Conservation (phyloP, 78 protist genomes). For the Dictyostelium capitatum region DNA sequence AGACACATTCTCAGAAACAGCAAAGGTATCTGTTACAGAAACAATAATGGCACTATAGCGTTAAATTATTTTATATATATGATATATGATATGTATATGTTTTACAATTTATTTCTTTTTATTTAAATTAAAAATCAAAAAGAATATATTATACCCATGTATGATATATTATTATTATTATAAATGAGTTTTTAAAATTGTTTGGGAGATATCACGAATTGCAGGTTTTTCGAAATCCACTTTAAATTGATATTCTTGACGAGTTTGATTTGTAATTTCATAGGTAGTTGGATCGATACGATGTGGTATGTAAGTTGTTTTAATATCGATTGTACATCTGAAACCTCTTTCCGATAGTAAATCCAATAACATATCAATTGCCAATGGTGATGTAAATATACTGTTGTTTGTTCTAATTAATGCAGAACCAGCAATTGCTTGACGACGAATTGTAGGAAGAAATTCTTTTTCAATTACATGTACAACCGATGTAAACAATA, state of each 20-base stretch:
- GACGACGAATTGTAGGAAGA: constrained; percentile 72
- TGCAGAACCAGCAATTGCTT: constrained; percentile 62
- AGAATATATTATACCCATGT: background rate
- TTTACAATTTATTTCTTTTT: background rate
- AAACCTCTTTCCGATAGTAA: constrained; percentile 87
- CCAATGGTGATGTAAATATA: constrained; percentile 22
- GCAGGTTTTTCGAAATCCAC: constrained; percentile 59
- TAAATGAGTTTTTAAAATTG: background rate
- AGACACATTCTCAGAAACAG: too few relatives aligned
- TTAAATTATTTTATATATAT: too few relatives aligned
- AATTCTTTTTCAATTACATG: constrained; percentile 66
- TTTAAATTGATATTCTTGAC: constrained; percentile 50
- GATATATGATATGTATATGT: too few relatives aligned
- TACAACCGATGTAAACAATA: constrained; percentile 44
- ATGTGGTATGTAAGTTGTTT: constrained; percentile 59
- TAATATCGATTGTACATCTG: constrained; percentile 53
- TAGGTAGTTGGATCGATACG: constrained; percentile 49
- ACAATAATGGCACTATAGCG: too few relatives aligned
- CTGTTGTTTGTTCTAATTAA: constrained; percentile 37
- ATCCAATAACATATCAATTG: constrained; percentile 79
- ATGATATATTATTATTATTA: background rate
- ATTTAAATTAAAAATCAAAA: background rate
- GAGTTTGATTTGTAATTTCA: constrained; percentile 47
- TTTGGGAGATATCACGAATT: constrained; percentile 22
- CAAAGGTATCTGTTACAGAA: too few relatives aligned